Evolutionary conservation across 805 yeast species (phyloP).

Genomic region (Wickerhamiella spandovensis): DNA sequence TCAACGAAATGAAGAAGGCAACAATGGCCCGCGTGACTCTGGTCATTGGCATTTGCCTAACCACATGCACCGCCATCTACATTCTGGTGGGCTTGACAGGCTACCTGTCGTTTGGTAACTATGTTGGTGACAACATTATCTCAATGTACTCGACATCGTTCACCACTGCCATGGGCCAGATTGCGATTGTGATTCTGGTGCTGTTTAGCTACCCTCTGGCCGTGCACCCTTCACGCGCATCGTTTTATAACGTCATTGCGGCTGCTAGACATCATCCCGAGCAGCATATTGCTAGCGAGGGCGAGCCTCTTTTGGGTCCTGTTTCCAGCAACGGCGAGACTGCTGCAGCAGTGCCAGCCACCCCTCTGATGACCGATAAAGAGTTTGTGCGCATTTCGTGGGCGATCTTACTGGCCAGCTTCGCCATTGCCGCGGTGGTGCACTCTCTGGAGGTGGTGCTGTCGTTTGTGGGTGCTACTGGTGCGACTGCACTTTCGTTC

Average conservation of each 20-base stretch:
- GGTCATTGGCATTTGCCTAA: constrained; percentile 42
- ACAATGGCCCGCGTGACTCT: constrained; percentile 33
- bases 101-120: constrained; percentile 74
- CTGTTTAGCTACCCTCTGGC: constrained; percentile 78
- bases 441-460: constrained; percentile 67
- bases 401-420: constrained; percentile 38
- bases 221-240: constrained; percentile 80
- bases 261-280: background rate
- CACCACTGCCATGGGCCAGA: constrained; percentile 64
- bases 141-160: constrained; percentile 54
- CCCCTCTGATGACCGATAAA: constrained; percentile 2
- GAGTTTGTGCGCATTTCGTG: constrained; percentile 31
- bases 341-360: background rate
- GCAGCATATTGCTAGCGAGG: background rate
- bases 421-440: constrained; percentile 50
- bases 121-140: constrained; percentile 67
- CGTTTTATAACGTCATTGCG: constrained; percentile 52
- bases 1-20: constrained; percentile 61
- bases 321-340: background rate
- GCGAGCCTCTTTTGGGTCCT: constrained; percentile 7
- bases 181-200: constrained; percentile 70
- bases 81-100: constrained; percentile 68
- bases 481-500: constrained; percentile 83
- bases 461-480: constrained; percentile 86
- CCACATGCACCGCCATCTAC: constrained; percentile 49